Evolutionary conservation across 1,284 basidiomycete species (phyloP).

Genomic region (Dichomitus squalens): DNA sequence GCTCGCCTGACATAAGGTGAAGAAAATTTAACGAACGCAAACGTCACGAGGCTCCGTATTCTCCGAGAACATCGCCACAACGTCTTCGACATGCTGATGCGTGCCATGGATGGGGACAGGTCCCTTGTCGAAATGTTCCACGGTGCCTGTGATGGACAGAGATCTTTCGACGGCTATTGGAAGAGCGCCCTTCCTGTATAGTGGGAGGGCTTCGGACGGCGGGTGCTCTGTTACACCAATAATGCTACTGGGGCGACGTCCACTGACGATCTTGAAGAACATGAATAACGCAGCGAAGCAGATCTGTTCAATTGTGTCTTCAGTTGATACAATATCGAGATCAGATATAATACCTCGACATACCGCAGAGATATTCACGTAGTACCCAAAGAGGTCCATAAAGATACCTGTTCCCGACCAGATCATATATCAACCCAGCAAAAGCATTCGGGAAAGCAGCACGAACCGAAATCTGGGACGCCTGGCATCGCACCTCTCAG

Average conservation of each 20-base stretch:
- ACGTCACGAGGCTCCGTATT: no score
- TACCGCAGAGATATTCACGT: slow-evolving; percentile 11
- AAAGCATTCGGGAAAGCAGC: no score
- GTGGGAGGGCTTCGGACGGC: not conserved
- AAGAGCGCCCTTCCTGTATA: not conserved
- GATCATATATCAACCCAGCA: not conserved
- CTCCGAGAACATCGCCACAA: no score
- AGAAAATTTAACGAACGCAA: no score
- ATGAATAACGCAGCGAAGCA: slow-evolving; percentile 12
- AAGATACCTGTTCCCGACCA: slow-evolving; percentile 2
- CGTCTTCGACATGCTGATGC: no score
- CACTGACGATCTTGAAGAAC: slow-evolving; percentile 9
- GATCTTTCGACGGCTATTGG: no score
- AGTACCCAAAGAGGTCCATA: slow-evolving; percentile 14
- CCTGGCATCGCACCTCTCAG: slow-evolving; percentile 10
- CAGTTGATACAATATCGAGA: not conserved
- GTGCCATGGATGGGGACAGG: no score
- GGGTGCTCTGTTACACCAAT: not conserved
- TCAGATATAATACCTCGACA: not conserved
- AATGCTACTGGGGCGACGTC: not conserved
- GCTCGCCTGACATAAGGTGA: no score
- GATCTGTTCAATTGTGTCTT: not conserved
- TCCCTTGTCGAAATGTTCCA: no score
- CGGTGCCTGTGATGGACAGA: no score
- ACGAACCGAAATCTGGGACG: slow-evolving; percentile 8